Conservation (phyloP, 2,329 filamentous ascomycete genomes). For the Pseudogymnoascus sp. region DNA sequence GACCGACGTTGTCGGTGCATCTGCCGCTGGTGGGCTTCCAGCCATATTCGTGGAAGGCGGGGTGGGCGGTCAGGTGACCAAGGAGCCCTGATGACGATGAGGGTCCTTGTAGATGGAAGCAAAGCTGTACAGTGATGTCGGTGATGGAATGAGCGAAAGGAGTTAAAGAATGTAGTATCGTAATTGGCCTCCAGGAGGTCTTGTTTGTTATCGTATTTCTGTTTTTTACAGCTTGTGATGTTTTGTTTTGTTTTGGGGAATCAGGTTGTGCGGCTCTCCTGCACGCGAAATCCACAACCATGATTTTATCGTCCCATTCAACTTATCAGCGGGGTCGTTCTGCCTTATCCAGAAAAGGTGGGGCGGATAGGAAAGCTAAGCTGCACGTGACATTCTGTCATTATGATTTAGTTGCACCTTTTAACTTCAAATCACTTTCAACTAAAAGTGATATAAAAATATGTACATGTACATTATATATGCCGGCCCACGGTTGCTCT, state of each 20-base stretch:
- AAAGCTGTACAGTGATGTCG: neutral
- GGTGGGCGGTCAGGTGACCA: conserved; percentile 5
- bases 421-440: neutral
- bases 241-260: conserved; percentile 9
- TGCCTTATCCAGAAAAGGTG: conserved; percentile 6
- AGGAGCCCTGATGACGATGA: conserved; percentile 6
- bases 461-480: neutral
- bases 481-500: neutral
- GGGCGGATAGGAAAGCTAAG: neutral
- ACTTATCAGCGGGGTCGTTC: conserved; percentile 8
- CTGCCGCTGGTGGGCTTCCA: conserved; percentile 1
- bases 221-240: conserved; percentile 3
- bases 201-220: neutral
- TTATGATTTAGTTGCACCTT: neutral
- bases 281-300: conserved; percentile 5
- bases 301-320: conserved; percentile 1
- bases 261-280: conserved; percentile 8
- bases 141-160: neutral
- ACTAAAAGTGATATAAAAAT: too few relatives aligned
- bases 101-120: conserved; percentile 5
- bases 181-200: conserved; percentile 1
- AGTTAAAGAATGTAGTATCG: neutral
- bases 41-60: conserved; percentile 6
- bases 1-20: conserved; percentile 14
- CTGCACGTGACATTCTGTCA: conserved; percentile 1